Percentiles rank a stretch among this genome's conserved stretches.
phyloP scores from a whole-genome alignment of 768 basidiomycete genomes.

The Candolleomyces efflorescens region DNA sequence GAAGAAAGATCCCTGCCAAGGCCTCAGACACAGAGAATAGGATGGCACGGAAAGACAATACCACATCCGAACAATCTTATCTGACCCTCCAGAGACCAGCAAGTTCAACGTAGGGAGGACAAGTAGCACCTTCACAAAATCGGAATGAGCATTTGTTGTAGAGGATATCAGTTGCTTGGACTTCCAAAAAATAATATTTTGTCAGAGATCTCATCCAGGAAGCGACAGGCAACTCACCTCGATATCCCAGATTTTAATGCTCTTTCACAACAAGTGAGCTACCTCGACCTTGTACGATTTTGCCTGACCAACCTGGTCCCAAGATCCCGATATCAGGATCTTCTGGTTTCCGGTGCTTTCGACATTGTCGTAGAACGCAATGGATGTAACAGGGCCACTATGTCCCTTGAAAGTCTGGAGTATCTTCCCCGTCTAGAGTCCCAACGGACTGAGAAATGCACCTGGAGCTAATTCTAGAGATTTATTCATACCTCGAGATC shows the following conservation, averaged over 20 bases:
- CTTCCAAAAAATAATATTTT: slow-evolving; percentile 36
- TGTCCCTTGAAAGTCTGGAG: slow-evolving; percentile 78
- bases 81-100: slow-evolving; percentile 84
- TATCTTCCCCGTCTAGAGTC: slow-evolving; percentile 74
- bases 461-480: neutral
- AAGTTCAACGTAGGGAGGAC: slow-evolving; percentile 63
- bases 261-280: slow-evolving; percentile 38
- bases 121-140: slow-evolving; percentile 86
- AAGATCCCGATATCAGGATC: slow-evolving; percentile 84
- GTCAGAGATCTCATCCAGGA: neutral
- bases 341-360: slow-evolving; percentile 36
- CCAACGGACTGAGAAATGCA: neutral
- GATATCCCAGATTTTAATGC: slow-evolving; percentile 84
- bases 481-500: slow-evolving; percentile 66
- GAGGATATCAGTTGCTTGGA: slow-evolving; percentile 66
- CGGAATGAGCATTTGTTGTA: slow-evolving; percentile 67
- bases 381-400: slow-evolving; percentile 80
- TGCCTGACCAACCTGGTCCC: slow-evolving; percentile 67
- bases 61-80: slow-evolving; percentile 88
- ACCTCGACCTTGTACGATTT: neutral
- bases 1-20: slow-evolving; percentile 56
- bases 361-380: slow-evolving; percentile 58
- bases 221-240: slow-evolving; percentile 42
- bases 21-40: neutral
- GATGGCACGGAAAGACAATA: slow-evolving; percentile 30